Evolutionary conservation across 352 stramenopile genomes (phyloP).

Genomic region (Phytopythium aichiense): DNA sequence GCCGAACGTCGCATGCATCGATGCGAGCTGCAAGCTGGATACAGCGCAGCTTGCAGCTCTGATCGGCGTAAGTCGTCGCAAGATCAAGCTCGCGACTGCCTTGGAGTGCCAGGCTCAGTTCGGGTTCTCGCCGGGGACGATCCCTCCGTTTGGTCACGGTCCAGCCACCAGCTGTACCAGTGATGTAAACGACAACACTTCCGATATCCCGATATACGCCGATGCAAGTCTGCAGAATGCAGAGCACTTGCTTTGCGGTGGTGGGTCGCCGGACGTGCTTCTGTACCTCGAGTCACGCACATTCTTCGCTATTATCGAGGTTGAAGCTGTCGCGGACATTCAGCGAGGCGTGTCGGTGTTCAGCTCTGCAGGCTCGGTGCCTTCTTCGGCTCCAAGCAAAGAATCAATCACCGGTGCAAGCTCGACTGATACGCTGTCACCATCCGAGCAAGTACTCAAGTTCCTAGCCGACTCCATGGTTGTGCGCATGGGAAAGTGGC

Average conservation of each 20-base stretch:
- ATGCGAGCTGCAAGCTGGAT: constrained; percentile 56
- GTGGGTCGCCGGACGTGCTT: constrained; percentile 37
- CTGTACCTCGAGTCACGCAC: constrained; percentile 33
- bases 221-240: constrained; percentile 31
- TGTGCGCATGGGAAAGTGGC: constrained; percentile 64
- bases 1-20: constrained; percentile 52
- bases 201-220: constrained; percentile 29
- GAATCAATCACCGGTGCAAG: background rate
- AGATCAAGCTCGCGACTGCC: constrained; percentile 61
- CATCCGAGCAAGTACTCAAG: constrained; percentile 28
- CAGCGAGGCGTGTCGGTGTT: constrained; percentile 20
- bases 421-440: background rate
- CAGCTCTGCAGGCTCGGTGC: background rate
- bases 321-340: constrained; percentile 36
- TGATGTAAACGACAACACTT: background rate
- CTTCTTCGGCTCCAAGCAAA: background rate
- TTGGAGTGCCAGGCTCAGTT: constrained; percentile 56
- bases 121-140: constrained; percentile 57
- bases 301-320: constrained; percentile 37
- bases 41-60: constrained; percentile 44
- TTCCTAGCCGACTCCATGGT: constrained; percentile 81
- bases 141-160: constrained; percentile 57
- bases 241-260: constrained; percentile 39
- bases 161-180: background rate
- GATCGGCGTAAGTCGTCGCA: constrained; percentile 48